Base-by-base conservation (phyloP, 1,284 basidiomycete species). In the Cryptococcus floricola region DNA sequence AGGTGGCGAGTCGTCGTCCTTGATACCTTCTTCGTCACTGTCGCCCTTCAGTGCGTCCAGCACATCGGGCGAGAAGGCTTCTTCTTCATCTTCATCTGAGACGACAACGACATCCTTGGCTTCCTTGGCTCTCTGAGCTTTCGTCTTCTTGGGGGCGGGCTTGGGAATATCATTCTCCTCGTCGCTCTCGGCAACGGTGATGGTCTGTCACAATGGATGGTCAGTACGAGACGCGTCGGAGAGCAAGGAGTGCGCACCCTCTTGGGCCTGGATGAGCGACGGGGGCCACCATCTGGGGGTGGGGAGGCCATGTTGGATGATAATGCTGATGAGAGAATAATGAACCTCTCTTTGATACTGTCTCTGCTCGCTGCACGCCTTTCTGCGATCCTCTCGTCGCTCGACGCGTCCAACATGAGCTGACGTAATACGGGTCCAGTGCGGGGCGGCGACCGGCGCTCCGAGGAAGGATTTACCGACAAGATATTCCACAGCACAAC, bases 131-230 rank as follows among this genome's bases (percentile, higher is more conserved):
- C 39, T 49, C 18, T 12, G 6, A n/a, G 47, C 47, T 48, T 63
- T 64, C 50, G 65, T 46, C 41, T 64, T 65, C 47, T 65, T 67
- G 39, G 61, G 46, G 14, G 57, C 51, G 12, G 55, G 16, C 49
- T 46, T 8, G 5, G 44, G 44, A 7, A 14, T 23, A 16, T 16
- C 41, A 14, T 42, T 23, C 45, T 54, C 46, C 39, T 53, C 54
- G 14, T 19, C 41, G 34, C 48, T 47, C 4, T 52, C 37, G 8
- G 50, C 50, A 38, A 45, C 7, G 23, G n/a, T 45, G 19, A 28
- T 41, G 23, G 45, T 23, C n/a, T 43, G 34, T 43, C 48, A 38
- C 34, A 45, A 23, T 52, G 12, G 23, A 18, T 8, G 3, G 18
- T 31, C 49, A 42, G 10, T 34, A 25, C 19, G 47, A n/a, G 19